Percentiles rank a stretch among this genome's conserved stretches.
Evolutionary conservation across 2,329 filamentous ascomycete species (phyloP).

Genomic region (Xylaria sp.): DNA sequence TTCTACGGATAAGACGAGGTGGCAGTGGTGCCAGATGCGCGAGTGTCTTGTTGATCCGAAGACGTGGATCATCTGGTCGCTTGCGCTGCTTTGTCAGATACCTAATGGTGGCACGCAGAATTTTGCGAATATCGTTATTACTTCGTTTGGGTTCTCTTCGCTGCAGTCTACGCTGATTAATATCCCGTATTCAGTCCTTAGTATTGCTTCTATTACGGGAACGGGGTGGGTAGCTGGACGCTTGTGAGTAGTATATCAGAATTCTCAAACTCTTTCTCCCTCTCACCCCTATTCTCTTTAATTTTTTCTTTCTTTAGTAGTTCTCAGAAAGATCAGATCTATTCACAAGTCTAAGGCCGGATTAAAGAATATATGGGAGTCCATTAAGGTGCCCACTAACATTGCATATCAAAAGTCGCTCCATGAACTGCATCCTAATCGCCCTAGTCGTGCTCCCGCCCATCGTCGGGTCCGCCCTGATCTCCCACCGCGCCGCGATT

Average conservation of each 20-base stretch:
- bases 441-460: constrained; percentile 61
- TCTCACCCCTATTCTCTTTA: too few species aligned
- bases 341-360: too few species aligned
- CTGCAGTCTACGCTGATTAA: constrained; percentile 67
- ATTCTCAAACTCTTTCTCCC: background rate
- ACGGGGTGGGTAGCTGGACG: constrained; percentile 63
- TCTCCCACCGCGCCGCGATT: constrained; percentile 59
- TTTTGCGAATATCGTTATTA: constrained; percentile 68
- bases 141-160: constrained; percentile 65
- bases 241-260: constrained; percentile 45
- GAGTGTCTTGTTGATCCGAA: constrained; percentile 69
- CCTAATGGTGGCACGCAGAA: constrained; percentile 71
- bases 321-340: too few species aligned
- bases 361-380: background rate
- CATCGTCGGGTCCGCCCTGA: constrained; percentile 63
- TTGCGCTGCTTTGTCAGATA: constrained; percentile 66
- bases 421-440: constrained; percentile 63
- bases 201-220: constrained; percentile 59
- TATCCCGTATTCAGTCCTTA: constrained; percentile 67
- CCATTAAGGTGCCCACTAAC: too few species aligned
- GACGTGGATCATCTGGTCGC: constrained; percentile 67
- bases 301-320: too few species aligned
- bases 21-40: constrained; percentile 61
- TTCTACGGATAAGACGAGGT: constrained; percentile 59
- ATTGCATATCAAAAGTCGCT: constrained; percentile 48